A percentile compares a stretch with the other conserved stretches of the same genome.
Evolutionary conservation across 1,284 basidiomycete genomes (phyloP).

Genomic region (Cutaneotrichosporon sp.): DNA sequence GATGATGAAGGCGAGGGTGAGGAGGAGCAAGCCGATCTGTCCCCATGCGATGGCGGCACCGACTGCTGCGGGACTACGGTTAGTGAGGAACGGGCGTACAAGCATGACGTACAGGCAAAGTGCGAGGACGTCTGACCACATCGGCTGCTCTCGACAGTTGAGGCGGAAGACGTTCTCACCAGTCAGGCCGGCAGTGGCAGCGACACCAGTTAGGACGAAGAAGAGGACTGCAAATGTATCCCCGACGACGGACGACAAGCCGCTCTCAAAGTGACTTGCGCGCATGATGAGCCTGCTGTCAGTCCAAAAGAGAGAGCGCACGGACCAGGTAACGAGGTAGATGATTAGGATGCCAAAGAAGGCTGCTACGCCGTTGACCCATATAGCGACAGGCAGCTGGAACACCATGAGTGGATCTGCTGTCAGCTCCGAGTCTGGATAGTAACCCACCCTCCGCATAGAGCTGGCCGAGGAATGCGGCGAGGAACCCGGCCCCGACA

Average conservation of each 20-base stretch:
- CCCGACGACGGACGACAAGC: neutral
- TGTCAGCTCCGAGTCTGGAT: neutral
- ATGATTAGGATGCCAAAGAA: slow-evolving; percentile 3
- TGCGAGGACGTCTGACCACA: slow-evolving; percentile 4
- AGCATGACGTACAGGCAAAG: slow-evolving; percentile 7
- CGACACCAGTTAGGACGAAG: neutral
- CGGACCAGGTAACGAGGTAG: neutral
- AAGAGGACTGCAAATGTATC: neutral
- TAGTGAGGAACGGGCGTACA: neutral
- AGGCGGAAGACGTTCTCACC: slow-evolving; percentile 9
- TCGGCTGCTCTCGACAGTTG: slow-evolving; percentile 5
- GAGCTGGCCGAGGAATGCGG: slow-evolving; percentile 6
- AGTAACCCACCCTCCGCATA: slow-evolving; percentile 2
- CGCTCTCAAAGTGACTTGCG: neutral
- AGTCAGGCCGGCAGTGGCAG: neutral
- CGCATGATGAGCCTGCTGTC: slow-evolving; percentile 4
- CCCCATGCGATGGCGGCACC: slow-evolving; percentile 2
- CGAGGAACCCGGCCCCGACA: slow-evolving; percentile 7
- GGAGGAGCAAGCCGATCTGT: neutral
- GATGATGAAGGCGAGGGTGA: neutral
- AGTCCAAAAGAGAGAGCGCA: neutral
- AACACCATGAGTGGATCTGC: slow-evolving; percentile 6
- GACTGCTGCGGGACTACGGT: slow-evolving; percentile 1
- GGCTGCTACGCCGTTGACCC: slow-evolving; percentile 2
- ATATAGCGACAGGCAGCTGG: slow-evolving; percentile 1